These are phyloP conservation scores for Hypoxylon trugodes DNA, from an alignment of 495 filamentous ascomycete genomes.

Conservation along the genomic window DNA sequence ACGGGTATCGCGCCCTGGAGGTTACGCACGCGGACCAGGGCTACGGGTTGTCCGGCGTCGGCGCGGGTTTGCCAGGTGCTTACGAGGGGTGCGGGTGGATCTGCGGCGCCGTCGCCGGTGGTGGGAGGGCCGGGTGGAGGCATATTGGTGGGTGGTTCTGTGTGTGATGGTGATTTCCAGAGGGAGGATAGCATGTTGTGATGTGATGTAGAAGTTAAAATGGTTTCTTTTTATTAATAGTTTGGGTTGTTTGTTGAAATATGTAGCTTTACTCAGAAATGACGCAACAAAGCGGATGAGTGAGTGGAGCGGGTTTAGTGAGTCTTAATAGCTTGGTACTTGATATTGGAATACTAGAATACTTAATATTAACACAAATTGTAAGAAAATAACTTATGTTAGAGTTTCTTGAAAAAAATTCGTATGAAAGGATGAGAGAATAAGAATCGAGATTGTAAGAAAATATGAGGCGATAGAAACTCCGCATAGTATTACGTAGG, in stretches of 20 bases:
- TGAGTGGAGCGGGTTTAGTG: background rate
- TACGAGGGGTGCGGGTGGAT: slow-evolving; percentile 42
- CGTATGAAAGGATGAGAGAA: too few species aligned
- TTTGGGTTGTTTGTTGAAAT: background rate
- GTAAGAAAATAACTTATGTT: too few species aligned
- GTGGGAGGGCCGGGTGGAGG: slow-evolving; percentile 18
- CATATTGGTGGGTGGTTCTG: slow-evolving; percentile 19
- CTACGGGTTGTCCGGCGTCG: slow-evolving; percentile 47
- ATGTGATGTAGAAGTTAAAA: background rate
- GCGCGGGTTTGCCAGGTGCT: slow-evolving; percentile 46
- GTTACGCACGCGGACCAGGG: slow-evolving; percentile 60
- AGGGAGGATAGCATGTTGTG: slow-evolving; percentile 28
- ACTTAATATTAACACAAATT: too few species aligned
- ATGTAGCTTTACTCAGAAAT: background rate
- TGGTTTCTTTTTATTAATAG: background rate
- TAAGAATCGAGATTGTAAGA: too few species aligned
- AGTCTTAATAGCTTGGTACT: too few species aligned
- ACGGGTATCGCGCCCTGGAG: slow-evolving; percentile 54
- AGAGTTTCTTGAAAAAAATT: too few species aligned
- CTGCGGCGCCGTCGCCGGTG: slow-evolving; percentile 18
- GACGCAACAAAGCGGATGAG: slow-evolving; percentile 13
- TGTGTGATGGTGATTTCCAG: slow-evolving; percentile 22
- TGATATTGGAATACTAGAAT: too few species aligned
- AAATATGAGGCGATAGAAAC: too few species aligned
- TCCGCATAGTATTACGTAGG: too few species aligned